These are phyloP conservation scores for Kwoniella dendrophila DNA, from an alignment of 768 basidiomycete species.

Conservation along the genomic window DNA sequence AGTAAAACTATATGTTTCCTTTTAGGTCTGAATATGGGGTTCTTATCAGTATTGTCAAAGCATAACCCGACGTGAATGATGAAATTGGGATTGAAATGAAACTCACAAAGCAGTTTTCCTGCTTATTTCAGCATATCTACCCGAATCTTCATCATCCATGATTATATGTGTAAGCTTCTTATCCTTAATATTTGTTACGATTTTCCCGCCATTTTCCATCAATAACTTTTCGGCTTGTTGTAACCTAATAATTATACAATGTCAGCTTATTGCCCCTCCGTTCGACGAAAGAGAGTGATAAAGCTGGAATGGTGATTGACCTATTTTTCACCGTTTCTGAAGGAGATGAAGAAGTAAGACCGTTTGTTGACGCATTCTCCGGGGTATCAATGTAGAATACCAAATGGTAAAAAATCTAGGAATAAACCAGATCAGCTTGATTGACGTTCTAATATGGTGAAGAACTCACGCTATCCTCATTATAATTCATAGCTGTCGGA, in stretches of 20 bases:
- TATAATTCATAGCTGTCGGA: constrained; percentile 72
- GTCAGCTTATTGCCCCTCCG: background rate
- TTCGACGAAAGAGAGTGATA: background rate
- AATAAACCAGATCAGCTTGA: background rate
- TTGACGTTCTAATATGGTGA: background rate
- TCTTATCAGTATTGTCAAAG: background rate
- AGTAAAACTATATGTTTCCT: constrained; percentile 74
- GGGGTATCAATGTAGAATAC: constrained; percentile 87
- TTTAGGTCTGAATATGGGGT: constrained; percentile 77
- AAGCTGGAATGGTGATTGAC: constrained; percentile 62
- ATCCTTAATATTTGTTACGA: constrained; percentile 68
- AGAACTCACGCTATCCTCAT: constrained; percentile 61
- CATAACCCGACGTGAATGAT: background rate
- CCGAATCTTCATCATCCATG: constrained; percentile 77
- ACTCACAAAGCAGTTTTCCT: constrained; percentile 72
- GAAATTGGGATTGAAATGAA: no score
- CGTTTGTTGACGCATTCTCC: constrained; percentile 69
- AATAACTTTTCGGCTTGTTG: constrained; percentile 62
- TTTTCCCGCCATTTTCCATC: constrained; percentile 69
- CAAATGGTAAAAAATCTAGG: constrained; percentile 77
- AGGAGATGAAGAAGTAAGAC: constrained; percentile 63
- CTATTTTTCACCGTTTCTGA: constrained; percentile 59
- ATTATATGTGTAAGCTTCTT: constrained; percentile 84
- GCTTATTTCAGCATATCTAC: constrained; percentile 71
- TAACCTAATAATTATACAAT: constrained; percentile 61